Conservation (phyloP, 2,329 filamentous ascomycete genomes). For the Ophiostoma sp. region DNA sequence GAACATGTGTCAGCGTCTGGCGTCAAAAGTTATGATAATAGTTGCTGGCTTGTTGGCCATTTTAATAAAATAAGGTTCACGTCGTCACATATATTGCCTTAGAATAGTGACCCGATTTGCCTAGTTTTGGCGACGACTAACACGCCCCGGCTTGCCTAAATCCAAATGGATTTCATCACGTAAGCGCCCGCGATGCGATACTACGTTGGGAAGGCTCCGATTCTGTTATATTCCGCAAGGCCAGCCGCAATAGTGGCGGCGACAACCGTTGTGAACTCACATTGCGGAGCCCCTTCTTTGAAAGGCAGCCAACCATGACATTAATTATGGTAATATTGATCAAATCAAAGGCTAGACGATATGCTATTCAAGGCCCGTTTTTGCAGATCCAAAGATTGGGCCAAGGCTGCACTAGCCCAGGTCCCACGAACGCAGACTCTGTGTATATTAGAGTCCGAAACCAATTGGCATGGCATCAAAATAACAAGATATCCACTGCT, state of each 20-base stretch:
- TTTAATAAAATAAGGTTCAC: background rate
- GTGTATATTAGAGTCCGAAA: background rate
- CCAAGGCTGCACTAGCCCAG: background rate
- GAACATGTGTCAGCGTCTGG: background rate
- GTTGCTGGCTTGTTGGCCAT: background rate
- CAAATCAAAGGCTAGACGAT: background rate
- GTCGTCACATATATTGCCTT: background rate
- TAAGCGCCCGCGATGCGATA: background rate
- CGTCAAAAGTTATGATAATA: slow-evolving; percentile 8
- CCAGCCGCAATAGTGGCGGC: background rate
- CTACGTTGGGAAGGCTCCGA: background rate
- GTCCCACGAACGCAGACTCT: background rate
- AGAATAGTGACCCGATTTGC: background rate
- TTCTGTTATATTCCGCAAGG: background rate
- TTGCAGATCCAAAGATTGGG: background rate
- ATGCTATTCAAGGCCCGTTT: background rate
- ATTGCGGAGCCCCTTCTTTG: background rate
- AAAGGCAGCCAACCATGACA: background rate
- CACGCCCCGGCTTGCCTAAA: background rate
- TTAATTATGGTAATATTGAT: background rate
- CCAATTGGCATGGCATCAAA: background rate
- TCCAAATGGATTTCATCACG: background rate
- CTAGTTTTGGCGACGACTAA: background rate
- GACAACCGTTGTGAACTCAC: background rate
- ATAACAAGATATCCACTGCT: background rate